Base-by-base conservation (phyloP, 2,329 filamentous ascomycete species). In the Dryadomyces quercivorus region DNA sequence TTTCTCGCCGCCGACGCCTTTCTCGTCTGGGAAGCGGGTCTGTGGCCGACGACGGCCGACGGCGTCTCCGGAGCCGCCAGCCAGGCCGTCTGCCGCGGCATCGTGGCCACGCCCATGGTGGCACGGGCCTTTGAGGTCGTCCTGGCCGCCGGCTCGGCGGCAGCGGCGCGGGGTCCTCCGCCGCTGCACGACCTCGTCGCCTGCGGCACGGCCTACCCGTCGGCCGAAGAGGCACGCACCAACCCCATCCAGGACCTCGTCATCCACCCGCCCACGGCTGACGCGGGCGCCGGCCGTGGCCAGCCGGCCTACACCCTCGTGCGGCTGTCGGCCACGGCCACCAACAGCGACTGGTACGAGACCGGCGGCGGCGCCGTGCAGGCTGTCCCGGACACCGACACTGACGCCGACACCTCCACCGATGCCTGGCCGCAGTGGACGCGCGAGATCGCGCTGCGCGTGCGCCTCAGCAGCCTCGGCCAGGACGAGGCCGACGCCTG, bases 1-100 rank as follows among this genome's bases (percentile, higher is more conserved):
- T 70, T 72, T 57, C 69, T 81, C 16, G 70, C 70, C 0, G 65
- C 72, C 0, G 77, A 81, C 58, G 72, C 78, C 1, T 79, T 80
- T 58, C 65, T 81, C 15, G 72, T 74, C 51, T 82, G 77, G 70
- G 78, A 82, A 59, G 70, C 78, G 49, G 67, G 64, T 74, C 60
- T 78, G 16, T 76, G 72, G 70, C 63, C 3, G 12, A 44, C 18
- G 3, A 20, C 7, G 12, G 8, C 65, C 0, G 65, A 64, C 3
- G 62, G 63, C 5, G 66, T 64, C 7, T 61, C 62, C 5, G 63
- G 61, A 5, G 66, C 64, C 6, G 61, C 62, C 5, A 63, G 61
- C 0, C 68, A 66, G n/a, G 61, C 71, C 43, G 61, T 71, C 44
- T 77, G 72, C 47, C 72, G 77, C n/a, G 78, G 77, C 2, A 67